Percentiles rank a stretch among this genome's conserved stretches.
phyloP scores from a whole-genome alignment of 306 rosid genomes.

The Vigna trinervia region DNA sequence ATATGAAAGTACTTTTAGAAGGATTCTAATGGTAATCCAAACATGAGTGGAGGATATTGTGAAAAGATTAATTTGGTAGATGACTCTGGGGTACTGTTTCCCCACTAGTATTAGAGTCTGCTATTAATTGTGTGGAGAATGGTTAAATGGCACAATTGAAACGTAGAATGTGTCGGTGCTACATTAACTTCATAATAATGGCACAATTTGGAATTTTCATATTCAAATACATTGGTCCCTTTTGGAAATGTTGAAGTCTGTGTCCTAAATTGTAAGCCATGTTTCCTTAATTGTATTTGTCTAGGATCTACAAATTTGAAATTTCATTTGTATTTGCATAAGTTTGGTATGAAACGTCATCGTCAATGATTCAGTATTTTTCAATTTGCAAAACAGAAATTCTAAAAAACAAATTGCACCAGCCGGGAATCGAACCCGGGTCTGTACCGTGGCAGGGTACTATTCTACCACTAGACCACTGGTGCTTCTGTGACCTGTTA shows the following conservation, averaged over 20 bases:
- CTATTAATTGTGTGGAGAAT: not conserved
- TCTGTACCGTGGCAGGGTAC: constrained; percentile 86
- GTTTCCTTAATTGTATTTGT: not conserved
- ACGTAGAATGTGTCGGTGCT: not conserved
- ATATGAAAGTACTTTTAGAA: too few species aligned
- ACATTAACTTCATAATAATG: not conserved
- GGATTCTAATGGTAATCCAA: too few species aligned
- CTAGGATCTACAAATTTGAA: not conserved
- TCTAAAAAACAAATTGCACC: constrained; percentile 42
- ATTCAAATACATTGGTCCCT: too few species aligned
- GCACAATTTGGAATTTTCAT: not conserved
- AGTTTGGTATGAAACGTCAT: not conserved
- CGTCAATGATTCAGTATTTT: not conserved
- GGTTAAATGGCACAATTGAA: not conserved
- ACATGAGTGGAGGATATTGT: too few species aligned
- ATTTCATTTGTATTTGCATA: not conserved
- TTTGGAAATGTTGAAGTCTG: not conserved
- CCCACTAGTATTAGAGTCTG: not conserved
- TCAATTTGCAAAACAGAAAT: too few species aligned
- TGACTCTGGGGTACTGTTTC: not conserved
- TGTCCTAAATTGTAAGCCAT: not conserved
- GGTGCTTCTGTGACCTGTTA: constrained; percentile 46
- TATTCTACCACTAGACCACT: constrained; percentile 99
- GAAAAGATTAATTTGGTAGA: not conserved
- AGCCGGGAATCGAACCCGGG: constrained; percentile 92